These are phyloP conservation scores for Phellopilus nigrolimitatus DNA, from an alignment of 1,284 basidiomycete species.

Conservation along the genomic window DNA sequence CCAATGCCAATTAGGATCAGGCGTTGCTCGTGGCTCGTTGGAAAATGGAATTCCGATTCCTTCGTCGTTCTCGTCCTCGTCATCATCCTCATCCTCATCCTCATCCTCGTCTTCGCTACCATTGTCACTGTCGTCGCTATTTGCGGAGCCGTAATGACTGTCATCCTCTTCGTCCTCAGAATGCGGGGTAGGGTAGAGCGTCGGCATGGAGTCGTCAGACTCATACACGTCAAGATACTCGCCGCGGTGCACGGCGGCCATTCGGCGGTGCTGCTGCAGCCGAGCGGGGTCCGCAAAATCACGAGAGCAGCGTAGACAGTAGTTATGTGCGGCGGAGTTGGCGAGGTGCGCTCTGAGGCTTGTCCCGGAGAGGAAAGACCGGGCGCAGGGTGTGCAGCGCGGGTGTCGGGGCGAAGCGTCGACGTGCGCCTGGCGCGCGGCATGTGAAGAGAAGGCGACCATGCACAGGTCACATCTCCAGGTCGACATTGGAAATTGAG, in stretches of 20 bases:
- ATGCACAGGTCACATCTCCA: not conserved
- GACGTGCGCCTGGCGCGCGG: not conserved
- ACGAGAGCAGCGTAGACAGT: constrained; percentile 1
- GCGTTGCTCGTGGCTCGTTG: no score
- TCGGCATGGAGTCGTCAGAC: not conserved
- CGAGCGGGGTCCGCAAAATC: not conserved
- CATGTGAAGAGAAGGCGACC: not conserved
- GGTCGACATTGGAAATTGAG: not conserved
- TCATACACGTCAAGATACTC: not conserved
- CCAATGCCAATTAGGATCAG: no score
- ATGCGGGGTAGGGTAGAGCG: no score
- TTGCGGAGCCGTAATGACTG: no score
- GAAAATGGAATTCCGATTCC: no score
- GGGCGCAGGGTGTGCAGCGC: not conserved
- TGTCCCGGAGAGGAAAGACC: not conserved
- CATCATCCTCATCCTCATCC: no score
- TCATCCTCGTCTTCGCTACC: no score
- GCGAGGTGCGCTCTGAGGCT: constrained; percentile 4
- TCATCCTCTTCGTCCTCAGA: no score
- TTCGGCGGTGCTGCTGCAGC: not conserved
- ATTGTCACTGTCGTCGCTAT: no score
- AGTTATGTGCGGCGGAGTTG: not conserved
- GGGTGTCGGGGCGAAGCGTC: not conserved
- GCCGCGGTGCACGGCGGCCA: constrained; percentile 5
- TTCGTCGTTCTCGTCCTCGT: no score